phyloP scores from a whole-genome alignment of 352 stramenopile genomes.

The Elongisporangium senticosum region DNA sequence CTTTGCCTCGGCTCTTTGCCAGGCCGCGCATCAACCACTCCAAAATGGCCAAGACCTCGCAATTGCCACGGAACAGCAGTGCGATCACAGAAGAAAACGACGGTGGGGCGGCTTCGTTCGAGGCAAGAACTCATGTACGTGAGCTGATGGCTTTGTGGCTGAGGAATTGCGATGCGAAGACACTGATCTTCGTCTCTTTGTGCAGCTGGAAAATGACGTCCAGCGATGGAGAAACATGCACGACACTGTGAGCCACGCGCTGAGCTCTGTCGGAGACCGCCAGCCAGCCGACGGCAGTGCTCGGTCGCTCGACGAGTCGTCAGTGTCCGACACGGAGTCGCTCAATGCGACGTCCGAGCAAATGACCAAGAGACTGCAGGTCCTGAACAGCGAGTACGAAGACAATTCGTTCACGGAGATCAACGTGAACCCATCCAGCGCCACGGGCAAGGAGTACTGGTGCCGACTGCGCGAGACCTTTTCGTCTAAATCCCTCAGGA shows the following conservation, averaged over 20 bases:
- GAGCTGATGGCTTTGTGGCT: constrained; percentile 12
- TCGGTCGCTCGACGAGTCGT: not conserved
- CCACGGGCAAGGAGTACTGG: not conserved
- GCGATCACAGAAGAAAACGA: not conserved
- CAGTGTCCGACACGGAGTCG: not conserved
- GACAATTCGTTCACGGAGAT: not conserved
- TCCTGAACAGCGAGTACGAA: not conserved
- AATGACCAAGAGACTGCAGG: not conserved
- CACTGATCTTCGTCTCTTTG: constrained; percentile 9
- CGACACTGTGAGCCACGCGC: constrained; percentile 56
- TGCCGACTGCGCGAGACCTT: not conserved
- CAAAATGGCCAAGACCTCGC: not conserved
- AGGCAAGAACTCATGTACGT: constrained; percentile 13
- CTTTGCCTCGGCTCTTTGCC: not conserved
- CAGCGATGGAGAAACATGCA: constrained; percentile 65
- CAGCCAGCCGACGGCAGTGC: not conserved
- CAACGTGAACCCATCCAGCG: not conserved
- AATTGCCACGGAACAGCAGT: not conserved
- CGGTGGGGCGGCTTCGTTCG: constrained; percentile 13
- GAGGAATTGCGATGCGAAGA: constrained; percentile 8
- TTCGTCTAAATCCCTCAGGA: not conserved
- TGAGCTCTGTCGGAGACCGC: constrained; percentile 9
- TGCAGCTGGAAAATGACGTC: constrained; percentile 28
- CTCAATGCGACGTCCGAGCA: not conserved
- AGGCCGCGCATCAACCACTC: not conserved